phyloP scores from a whole-genome alignment of 768 basidiomycete genomes.

The Suillus placidus region DNA sequence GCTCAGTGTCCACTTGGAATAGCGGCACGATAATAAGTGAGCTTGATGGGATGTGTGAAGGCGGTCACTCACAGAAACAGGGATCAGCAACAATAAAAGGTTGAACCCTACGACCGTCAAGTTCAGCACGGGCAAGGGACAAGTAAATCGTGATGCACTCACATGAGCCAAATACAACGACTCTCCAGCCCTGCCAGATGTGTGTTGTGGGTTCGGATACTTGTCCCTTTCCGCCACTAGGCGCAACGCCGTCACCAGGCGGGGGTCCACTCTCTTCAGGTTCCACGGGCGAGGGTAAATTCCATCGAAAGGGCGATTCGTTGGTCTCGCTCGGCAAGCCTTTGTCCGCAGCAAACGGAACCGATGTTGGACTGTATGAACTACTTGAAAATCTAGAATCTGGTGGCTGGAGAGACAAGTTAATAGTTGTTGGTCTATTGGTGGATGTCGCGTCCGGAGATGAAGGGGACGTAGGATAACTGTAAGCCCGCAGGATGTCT shows the following conservation, averaged over 20 bases:
- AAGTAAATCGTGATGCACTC: constrained; percentile 22
- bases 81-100: constrained; percentile 63
- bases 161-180: constrained; percentile 62
- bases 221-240: constrained; percentile 3
- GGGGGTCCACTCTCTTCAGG: constrained; percentile 11
- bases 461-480: constrained; percentile 13
- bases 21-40: constrained; percentile 3
- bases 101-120: constrained; percentile 62
- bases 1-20: constrained; percentile 56
- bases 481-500: constrained; percentile 29
- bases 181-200: constrained; percentile 53
- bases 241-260: background rate
- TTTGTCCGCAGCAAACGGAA: constrained; percentile 26
- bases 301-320: constrained; percentile 37
- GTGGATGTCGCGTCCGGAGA: constrained; percentile 4
- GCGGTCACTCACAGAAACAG: constrained; percentile 58
- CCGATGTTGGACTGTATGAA: constrained; percentile 26
- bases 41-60: background rate
- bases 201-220: constrained; percentile 14
- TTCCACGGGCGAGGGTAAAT: constrained; percentile 24
- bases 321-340: constrained; percentile 22
- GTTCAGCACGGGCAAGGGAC: background rate
- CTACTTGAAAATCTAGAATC: constrained; percentile 27
- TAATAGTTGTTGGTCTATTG: background rate
- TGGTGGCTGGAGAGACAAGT: constrained; percentile 12